Conservation (phyloP, 148 eudicot genomes). For the Pouteria glomerata region DNA sequence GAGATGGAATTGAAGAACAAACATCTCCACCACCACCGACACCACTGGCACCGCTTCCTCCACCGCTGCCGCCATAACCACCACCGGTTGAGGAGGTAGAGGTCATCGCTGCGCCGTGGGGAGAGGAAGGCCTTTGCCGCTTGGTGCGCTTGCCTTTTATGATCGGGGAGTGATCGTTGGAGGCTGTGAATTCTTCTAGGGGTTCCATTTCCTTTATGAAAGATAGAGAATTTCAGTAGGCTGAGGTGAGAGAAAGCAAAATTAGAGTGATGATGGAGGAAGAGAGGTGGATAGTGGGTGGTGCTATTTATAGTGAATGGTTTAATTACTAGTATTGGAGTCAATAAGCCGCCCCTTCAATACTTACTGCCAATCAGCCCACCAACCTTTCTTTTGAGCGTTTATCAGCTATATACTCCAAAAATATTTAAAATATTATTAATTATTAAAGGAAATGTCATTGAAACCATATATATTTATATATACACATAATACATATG, state of each 20-base stretch:
- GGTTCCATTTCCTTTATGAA: constrained; percentile 10
- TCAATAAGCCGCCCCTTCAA: constrained; percentile 9
- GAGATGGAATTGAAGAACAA: neutral
- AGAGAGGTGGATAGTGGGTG: constrained; percentile 4
- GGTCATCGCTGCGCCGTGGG: constrained; percentile 32
- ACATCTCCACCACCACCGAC: neutral
- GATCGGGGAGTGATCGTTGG: constrained; percentile 10
- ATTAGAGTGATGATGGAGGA: neutral
- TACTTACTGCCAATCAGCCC: constrained; percentile 18
- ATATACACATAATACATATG: too few species aligned
- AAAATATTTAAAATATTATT: too few species aligned
- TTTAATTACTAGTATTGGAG: neutral
- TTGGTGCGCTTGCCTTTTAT: constrained; percentile 67
- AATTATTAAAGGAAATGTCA: too few species aligned
- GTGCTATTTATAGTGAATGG: constrained; percentile 15
- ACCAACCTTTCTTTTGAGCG: too few species aligned
- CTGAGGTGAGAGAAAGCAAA: neutral
- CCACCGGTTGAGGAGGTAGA: too few species aligned
- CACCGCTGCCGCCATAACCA: neutral
- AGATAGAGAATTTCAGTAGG: constrained; percentile 5
- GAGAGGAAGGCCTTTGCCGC: constrained; percentile 47
- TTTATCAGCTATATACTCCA: too few species aligned
- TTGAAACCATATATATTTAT: too few species aligned
- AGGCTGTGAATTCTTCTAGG: constrained; percentile 16
- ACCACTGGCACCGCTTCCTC: neutral